Conservation (phyloP, 805 yeast genomes). For the Candida suzukii region DNA sequence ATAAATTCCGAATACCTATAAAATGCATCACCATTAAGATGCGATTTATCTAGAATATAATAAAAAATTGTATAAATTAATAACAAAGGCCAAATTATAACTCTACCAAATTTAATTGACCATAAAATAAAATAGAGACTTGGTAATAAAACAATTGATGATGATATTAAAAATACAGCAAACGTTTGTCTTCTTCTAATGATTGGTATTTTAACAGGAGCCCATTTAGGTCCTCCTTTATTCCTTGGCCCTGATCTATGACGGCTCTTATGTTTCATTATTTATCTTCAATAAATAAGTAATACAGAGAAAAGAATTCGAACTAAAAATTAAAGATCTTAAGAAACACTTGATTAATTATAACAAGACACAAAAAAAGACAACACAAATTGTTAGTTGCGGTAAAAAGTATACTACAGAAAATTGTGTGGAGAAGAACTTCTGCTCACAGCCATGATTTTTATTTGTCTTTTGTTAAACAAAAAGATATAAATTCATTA, state of each 20-base stretch:
- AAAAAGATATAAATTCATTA: too few relatives aligned
- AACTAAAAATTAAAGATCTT: too few relatives aligned
- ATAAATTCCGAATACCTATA: slow-evolving; percentile 50
- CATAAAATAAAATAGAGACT: slow-evolving; percentile 49
- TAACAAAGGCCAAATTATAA: slow-evolving; percentile 51
- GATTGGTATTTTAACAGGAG: slow-evolving; percentile 52
- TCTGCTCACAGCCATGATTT: too few relatives aligned
- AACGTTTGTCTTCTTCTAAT: slow-evolving; percentile 57
- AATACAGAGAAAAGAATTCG: too few relatives aligned
- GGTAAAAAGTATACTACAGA: too few relatives aligned
- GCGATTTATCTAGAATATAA: slow-evolving; percentile 54
- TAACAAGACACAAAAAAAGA: too few relatives aligned
- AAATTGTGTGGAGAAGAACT: too few relatives aligned
- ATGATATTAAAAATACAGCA: slow-evolving; percentile 65
- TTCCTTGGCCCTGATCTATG: too few relatives aligned
- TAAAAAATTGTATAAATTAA: slow-evolving; percentile 58
- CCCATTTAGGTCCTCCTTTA: slow-evolving; percentile 23
- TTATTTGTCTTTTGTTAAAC: too few relatives aligned
- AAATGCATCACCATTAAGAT: slow-evolving; percentile 65
- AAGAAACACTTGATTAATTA: too few relatives aligned
- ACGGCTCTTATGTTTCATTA: background rate
- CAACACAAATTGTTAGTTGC: too few relatives aligned
- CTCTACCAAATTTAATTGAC: slow-evolving; percentile 42
- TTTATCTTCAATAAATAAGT: too few relatives aligned
- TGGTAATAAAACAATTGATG: slow-evolving; percentile 56